Percentiles rank a stretch among this genome's conserved stretches.
Conservation (phyloP, 352 stramenopile genomes). For the Phytophthora pisi region DNA sequence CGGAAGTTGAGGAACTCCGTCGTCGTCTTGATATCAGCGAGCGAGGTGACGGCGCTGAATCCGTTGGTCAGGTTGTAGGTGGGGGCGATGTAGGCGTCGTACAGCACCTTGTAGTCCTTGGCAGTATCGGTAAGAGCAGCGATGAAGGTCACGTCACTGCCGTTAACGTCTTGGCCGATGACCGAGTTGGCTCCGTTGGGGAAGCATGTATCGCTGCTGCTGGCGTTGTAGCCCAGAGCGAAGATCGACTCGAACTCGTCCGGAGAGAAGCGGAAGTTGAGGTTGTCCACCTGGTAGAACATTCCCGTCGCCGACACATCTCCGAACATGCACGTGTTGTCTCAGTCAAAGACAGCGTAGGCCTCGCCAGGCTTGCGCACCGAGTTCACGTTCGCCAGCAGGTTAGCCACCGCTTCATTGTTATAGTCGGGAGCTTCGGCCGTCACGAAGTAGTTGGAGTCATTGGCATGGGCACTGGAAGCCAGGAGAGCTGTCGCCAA, state of each 20-base stretch:
- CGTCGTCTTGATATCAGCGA: conserved; percentile 43
- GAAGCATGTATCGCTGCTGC: conserved; percentile 43
- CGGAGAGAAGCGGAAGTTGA: conserved; percentile 47
- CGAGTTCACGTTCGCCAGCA: conserved; percentile 35
- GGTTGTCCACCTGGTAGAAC: conserved; percentile 53
- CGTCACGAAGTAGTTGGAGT: conserved; percentile 38
- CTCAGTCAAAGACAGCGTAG: conserved; percentile 59
- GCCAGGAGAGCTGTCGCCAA: conserved; percentile 12
- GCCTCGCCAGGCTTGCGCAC: conserved; percentile 40
- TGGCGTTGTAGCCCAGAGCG: conserved; percentile 49
- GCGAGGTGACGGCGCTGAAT: conserved; percentile 3
- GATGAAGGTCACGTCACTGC: conserved; percentile 40
- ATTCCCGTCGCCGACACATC: conserved; percentile 56
- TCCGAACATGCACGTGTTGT: conserved; percentile 64
- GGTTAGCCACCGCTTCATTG: conserved; percentile 37
- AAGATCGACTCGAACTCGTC: conserved; percentile 48
- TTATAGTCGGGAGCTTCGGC: conserved; percentile 55
- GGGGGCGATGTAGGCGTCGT: conserved; percentile 52
- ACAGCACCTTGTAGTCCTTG: conserved; percentile 49
- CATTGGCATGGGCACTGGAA: not conserved
- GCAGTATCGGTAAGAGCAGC: conserved; percentile 25
- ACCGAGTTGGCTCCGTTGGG: conserved; percentile 40
- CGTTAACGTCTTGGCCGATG: conserved; percentile 40
- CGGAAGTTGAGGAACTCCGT: conserved; percentile 54
- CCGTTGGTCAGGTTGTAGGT: conserved; percentile 41